Conservation (phyloP, 805 yeast species). For the Kluyveromyces starmeri region DNA sequence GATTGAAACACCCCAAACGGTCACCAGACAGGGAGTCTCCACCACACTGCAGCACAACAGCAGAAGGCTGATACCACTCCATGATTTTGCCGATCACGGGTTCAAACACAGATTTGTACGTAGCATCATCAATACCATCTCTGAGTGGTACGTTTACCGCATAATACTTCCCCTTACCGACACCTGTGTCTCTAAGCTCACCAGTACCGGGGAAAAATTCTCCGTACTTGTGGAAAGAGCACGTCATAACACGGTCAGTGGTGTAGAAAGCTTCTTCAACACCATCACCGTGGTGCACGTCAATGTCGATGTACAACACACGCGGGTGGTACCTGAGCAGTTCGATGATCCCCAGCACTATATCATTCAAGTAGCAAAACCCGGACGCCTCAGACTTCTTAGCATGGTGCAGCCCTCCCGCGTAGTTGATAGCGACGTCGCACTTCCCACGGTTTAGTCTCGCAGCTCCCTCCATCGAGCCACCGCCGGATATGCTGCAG, state of each 20-base stretch:
- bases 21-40: constrained; percentile 97
- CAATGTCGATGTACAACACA: constrained; percentile 81
- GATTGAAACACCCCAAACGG: constrained; percentile 89
- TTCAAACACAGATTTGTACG: constrained; percentile 72
- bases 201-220: constrained; percentile 95
- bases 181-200: constrained; percentile 74
- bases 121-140: constrained; percentile 88
- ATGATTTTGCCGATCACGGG: constrained; percentile 71
- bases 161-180: constrained; percentile 75
- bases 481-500: constrained; percentile 77
- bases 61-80: constrained; percentile 91
- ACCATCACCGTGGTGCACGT: constrained; percentile 92
- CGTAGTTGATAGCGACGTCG: constrained; percentile 87
- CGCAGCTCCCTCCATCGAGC: constrained; percentile 84
- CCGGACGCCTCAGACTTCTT: constrained; percentile 86
- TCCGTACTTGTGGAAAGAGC: constrained; percentile 86
- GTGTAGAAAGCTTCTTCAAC: constrained; percentile 92
- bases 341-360: constrained; percentile 75
- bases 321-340: constrained; percentile 75
- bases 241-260: constrained; percentile 85
- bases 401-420: constrained; percentile 92
- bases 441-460: constrained; percentile 73
- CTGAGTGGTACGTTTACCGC: constrained; percentile 79
- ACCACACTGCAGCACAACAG: constrained; percentile 96
- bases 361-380: constrained; percentile 85